phyloP scores from a whole-genome alignment of 306 rosid genomes.

The Sphenostylis stenocarpa region DNA sequence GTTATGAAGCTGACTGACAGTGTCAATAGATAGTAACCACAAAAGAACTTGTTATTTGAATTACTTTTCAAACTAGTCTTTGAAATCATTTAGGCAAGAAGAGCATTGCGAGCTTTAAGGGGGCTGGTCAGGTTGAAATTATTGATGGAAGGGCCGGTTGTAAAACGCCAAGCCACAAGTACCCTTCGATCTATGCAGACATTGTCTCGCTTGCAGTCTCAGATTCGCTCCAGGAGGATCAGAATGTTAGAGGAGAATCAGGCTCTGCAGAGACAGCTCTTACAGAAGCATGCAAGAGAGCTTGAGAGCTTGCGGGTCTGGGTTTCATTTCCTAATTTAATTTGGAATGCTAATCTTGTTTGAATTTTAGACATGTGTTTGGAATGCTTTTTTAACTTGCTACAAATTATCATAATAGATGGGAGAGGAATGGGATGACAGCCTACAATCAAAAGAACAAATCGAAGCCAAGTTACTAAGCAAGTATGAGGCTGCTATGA shows the following conservation, averaged over 20 bases:
- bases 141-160: conserved; percentile 83
- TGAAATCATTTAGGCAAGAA: conserved; percentile 68
- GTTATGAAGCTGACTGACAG: background rate
- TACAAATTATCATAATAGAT: conserved; percentile 52
- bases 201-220: conserved; percentile 89
- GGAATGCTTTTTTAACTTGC: conserved; percentile 21
- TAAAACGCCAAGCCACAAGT: conserved; percentile 85
- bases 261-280: conserved; percentile 89
- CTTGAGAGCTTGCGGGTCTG: conserved; percentile 82
- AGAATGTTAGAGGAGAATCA: conserved; percentile 95
- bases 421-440: conserved; percentile 98
- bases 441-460: conserved; percentile 94
- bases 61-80: conserved; percentile 12
- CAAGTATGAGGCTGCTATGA: conserved; percentile 89
- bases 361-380: conserved; percentile 11
- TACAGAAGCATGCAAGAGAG: conserved; percentile 90
- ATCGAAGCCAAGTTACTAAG: conserved; percentile 76
- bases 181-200: conserved; percentile 96
- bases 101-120: conserved; percentile 87
- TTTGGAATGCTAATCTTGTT: background rate
- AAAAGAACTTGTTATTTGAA: conserved; percentile 15
- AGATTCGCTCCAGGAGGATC: conserved; percentile 85
- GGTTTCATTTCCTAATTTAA: conserved; percentile 25
- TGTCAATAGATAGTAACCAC: background rate
- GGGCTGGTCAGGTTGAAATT: conserved; percentile 88